phyloP scores from a whole-genome alignment of 495 filamentous ascomycete genomes.

The Annulohypoxylon stygium region DNA sequence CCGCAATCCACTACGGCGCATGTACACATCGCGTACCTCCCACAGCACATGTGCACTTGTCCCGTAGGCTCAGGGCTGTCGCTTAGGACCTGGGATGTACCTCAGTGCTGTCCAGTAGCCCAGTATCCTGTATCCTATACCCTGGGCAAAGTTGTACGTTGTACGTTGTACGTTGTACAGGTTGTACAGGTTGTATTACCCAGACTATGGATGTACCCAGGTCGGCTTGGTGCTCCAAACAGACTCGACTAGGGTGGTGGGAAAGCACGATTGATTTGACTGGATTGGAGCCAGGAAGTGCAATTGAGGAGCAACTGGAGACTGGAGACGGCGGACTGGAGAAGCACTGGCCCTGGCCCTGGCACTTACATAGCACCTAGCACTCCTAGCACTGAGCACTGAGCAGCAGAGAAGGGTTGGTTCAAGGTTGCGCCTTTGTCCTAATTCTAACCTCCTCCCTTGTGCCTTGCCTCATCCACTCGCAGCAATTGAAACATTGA shows the following conservation, averaged over 20 bases:
- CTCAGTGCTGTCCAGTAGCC: background rate
- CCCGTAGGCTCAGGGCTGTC: constrained; percentile 3
- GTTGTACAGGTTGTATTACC: constrained; percentile 20
- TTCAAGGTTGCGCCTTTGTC: constrained; percentile 42
- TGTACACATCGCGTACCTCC: constrained; percentile 36
- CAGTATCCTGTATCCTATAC: background rate
- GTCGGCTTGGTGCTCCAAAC: constrained; percentile 17
- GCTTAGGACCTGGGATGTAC: constrained; percentile 25
- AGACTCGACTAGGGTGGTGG: constrained; percentile 34
- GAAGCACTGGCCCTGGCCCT: background rate
- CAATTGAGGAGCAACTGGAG: background rate
- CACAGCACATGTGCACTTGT: background rate
- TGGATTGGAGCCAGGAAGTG: constrained; percentile 12
- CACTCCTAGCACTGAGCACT: background rate
- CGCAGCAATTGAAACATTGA: constrained; percentile 52
- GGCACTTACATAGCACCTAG: too few relatives aligned
- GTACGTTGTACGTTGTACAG: constrained; percentile 17
- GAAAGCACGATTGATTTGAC: constrained; percentile 8
- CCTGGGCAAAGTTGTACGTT: background rate
- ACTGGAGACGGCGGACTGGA: background rate
- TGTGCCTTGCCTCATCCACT: constrained; percentile 49
- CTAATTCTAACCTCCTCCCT: constrained; percentile 45
- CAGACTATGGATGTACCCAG: too few relatives aligned
- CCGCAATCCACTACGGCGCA: constrained; percentile 34
- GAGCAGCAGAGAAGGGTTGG: constrained; percentile 20